Percentiles rank a stretch among this genome's conserved stretches.
These are phyloP conservation scores for Gigaspora rosea DNA, from an alignment of 192 early-diverging fungal species.

Conservation along the genomic window DNA sequence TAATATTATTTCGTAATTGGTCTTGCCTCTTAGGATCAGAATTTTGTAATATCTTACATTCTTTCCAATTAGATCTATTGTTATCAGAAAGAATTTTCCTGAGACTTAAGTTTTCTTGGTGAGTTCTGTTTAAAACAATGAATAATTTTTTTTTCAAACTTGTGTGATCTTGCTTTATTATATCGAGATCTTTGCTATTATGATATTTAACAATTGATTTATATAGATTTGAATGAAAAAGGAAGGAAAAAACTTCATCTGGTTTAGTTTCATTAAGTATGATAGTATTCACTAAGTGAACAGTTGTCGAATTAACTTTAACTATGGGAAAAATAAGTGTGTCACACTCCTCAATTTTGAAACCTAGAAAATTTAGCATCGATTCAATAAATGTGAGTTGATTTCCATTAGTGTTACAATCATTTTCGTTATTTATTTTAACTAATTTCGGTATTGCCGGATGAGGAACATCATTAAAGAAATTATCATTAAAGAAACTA, in stretches of 20 bases:
- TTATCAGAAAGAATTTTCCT: constrained; percentile 6
- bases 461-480: too few relatives aligned
- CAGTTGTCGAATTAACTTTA: constrained; percentile 19
- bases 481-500: too few relatives aligned
- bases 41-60: constrained; percentile 1
- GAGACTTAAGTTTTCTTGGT: constrained; percentile 17
- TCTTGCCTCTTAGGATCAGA: too few relatives aligned
- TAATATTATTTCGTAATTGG: too few relatives aligned
- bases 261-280: constrained; percentile 28
- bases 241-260: constrained; percentile 15
- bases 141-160: constrained; percentile 28
- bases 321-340: constrained; percentile 18
- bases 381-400: not conserved
- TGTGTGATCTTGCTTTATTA: constrained; percentile 9
- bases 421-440: constrained; percentile 8
- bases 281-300: constrained; percentile 3
- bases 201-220: constrained; percentile 30
- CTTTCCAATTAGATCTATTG: constrained; percentile 11
- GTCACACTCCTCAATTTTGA: constrained; percentile 3
- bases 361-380: not conserved
- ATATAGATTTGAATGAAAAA: constrained; percentile 18
- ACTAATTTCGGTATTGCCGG: too few relatives aligned
- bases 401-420: not conserved
- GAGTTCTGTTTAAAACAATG: constrained; percentile 23
- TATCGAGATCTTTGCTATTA: constrained; percentile 1